Percentiles rank a stretch among this genome's conserved stretches.
Evolutionary conservation across 164 flowering plant species (phyloP).

Genomic region (Kalanchoe fedtschenkoi): DNA sequence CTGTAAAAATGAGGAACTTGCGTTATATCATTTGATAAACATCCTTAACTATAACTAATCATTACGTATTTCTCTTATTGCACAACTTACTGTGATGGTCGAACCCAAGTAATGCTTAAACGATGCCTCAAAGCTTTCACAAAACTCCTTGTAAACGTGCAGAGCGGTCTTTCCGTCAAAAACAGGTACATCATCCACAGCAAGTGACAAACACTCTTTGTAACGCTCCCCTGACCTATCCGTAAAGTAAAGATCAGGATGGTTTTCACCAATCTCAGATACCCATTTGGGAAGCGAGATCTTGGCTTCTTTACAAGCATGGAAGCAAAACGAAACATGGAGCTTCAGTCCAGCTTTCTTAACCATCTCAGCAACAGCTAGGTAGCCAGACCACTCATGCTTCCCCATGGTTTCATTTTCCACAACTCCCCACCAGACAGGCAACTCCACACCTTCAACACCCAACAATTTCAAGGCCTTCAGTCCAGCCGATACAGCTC

Average conservation of each 20-base stretch:
- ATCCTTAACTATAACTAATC: too few species aligned
- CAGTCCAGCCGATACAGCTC: conserved; percentile 69
- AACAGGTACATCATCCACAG: conserved; percentile 69
- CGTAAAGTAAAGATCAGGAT: conserved; percentile 49
- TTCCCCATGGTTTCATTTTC: conserved; percentile 72
- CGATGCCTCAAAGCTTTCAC: conserved; percentile 61
- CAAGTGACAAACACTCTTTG: conserved; percentile 60
- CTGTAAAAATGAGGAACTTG: conserved; percentile 21
- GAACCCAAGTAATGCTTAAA: conserved; percentile 61
- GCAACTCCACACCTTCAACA: conserved; percentile 85
- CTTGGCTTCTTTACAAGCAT: conserved; percentile 33
- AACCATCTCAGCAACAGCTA: conserved; percentile 69
- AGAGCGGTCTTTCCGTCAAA: conserved; percentile 69
- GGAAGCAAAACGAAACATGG: conserved; percentile 70
- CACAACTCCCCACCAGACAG: conserved; percentile 88
- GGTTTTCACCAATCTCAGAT: conserved; percentile 41
- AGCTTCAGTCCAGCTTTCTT: conserved; percentile 68
- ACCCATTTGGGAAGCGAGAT: conserved; percentile 80
- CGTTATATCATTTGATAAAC: too few species aligned
- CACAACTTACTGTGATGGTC: conserved; percentile 60
- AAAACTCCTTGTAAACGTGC: conserved; percentile 56
- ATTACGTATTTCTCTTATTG: background rate
- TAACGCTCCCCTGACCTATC: conserved; percentile 52
- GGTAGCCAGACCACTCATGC: conserved; percentile 75
- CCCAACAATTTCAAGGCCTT: conserved; percentile 87